Percentiles rank a stretch among this genome's conserved stretches.
Evolutionary conservation across 441 rosid genomes (phyloP).

Genomic region (Caryocar brasiliense): DNA sequence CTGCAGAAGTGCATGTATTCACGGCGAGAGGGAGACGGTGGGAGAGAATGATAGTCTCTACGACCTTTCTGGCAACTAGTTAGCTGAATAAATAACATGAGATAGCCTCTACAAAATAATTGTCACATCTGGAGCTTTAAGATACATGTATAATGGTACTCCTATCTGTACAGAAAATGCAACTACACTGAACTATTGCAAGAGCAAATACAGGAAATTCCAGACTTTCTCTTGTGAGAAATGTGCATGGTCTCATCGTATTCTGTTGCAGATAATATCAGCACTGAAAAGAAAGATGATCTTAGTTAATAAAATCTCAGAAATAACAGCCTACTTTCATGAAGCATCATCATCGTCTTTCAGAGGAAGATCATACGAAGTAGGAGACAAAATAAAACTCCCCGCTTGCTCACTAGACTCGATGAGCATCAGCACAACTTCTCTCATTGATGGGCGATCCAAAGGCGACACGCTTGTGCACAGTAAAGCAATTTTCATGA

Average conservation of each 20-base stretch:
- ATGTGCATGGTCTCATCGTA: conserved; percentile 16
- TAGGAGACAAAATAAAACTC: conserved; percentile 29
- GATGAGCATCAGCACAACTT: conserved; percentile 70
- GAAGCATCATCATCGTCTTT: conserved; percentile 15
- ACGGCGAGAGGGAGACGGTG: too few species aligned
- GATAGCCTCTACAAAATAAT: background rate
- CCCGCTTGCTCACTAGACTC: conserved; percentile 69
- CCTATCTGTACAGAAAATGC: conserved; percentile 27
- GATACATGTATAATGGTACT: conserved; percentile 11
- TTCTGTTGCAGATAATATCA: conserved; percentile 12
- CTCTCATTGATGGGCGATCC: conserved; percentile 90
- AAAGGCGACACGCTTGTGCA: conserved; percentile 68
- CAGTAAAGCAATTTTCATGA: conserved; percentile 62
- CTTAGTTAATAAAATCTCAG: conserved; percentile 5
- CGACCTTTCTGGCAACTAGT: too few species aligned
- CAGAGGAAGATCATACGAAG: conserved; percentile 33
- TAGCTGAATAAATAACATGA: too few species aligned
- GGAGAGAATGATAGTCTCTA: too few species aligned
- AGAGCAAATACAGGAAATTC: conserved; percentile 6
- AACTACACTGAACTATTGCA: conserved; percentile 3
- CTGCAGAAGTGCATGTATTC: too few species aligned
- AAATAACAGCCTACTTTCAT: conserved; percentile 6
- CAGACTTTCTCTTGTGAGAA: conserved; percentile 3
- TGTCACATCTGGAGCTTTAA: conserved; percentile 3
- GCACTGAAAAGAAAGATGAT: conserved; percentile 11